Conservation (phyloP, 306 rosid genomes). For the Inga leiocalycina region DNA sequence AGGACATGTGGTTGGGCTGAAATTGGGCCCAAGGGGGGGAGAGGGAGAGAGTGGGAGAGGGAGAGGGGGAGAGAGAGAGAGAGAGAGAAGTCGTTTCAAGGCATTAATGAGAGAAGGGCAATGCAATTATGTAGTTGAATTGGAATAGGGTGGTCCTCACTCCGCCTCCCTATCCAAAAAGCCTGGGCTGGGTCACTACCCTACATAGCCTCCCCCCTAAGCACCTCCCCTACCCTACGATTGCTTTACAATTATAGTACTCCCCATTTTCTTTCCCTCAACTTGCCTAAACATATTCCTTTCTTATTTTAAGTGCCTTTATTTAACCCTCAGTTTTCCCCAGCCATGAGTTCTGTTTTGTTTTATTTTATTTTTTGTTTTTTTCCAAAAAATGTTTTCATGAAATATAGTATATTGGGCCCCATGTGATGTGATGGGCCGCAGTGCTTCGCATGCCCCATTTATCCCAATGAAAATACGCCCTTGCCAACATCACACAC, state of each 20-base stretch:
- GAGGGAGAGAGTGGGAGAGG: background rate
- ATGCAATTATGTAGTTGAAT: background rate
- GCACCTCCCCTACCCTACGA: background rate
- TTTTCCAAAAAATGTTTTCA: background rate
- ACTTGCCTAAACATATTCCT: background rate
- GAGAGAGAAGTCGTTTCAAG: background rate
- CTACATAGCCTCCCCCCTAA: background rate
- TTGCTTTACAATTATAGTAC: background rate
- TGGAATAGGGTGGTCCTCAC: background rate
- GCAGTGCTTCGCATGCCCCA: background rate
- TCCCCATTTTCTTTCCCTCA: background rate
- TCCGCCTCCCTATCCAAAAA: background rate
- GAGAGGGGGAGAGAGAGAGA: background rate
- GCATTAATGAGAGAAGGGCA: background rate
- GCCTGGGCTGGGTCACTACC: background rate
- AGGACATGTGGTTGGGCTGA: conserved; percentile 45
- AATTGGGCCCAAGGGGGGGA: conserved; percentile 26
- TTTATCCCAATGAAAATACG: background rate
- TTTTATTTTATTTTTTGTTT: background rate
- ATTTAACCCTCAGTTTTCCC: background rate
- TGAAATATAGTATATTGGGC: background rate
- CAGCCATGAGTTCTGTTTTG: background rate
- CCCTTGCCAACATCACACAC: background rate
- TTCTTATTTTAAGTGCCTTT: background rate
- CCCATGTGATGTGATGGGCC: conserved; percentile 4